phyloP scores from a whole-genome alignment of 2,329 filamentous ascomycete genomes.

The Thermothelomyces thermophilus region DNA sequence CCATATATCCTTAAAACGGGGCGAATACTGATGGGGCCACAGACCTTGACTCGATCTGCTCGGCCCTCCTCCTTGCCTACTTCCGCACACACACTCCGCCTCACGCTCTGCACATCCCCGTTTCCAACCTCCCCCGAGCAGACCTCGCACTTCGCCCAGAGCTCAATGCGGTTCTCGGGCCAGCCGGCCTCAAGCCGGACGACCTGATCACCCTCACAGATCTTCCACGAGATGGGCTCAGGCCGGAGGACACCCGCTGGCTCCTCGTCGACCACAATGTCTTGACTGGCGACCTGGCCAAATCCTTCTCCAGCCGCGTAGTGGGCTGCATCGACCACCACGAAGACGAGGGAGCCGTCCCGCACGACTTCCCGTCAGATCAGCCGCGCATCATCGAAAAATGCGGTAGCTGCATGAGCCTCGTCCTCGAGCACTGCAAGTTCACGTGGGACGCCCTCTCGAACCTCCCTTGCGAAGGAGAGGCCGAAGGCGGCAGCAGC shows the following conservation, averaged over 20 bases:
- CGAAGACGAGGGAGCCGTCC: slow-evolving; percentile 58
- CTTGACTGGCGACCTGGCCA: slow-evolving; percentile 52
- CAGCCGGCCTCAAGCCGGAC: slow-evolving; percentile 49
- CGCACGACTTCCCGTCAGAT: slow-evolving; percentile 33
- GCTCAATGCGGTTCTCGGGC: slow-evolving; percentile 56
- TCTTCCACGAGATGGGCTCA: slow-evolving; percentile 38
- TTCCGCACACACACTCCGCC: slow-evolving; percentile 55
- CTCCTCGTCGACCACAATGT: slow-evolving; percentile 66
- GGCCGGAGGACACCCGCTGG: not conserved
- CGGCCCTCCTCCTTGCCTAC: slow-evolving; percentile 67
- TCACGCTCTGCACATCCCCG: slow-evolving; percentile 57
- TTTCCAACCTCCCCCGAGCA: slow-evolving; percentile 61
- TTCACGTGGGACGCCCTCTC: slow-evolving; percentile 50
- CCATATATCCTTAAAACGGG: too few relatives aligned
- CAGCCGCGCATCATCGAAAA: slow-evolving; percentile 55
- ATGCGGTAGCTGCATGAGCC: slow-evolving; percentile 65
- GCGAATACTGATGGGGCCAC: not conserved
- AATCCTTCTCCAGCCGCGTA: slow-evolving; percentile 44
- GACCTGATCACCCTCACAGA: slow-evolving; percentile 59
- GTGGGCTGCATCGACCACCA: slow-evolving; percentile 72
- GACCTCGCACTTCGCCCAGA: slow-evolving; percentile 70
- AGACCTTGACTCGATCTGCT: slow-evolving; percentile 79
- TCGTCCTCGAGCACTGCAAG: slow-evolving; percentile 56
- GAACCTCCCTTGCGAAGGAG: slow-evolving; percentile 22
- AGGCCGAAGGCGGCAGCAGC: not conserved